Evolutionary conservation across 352 stramenopile genomes (phyloP), one percentile per base, ranked within the genome.

Genomic region (Globisporangium sylvaticum): DNA sequence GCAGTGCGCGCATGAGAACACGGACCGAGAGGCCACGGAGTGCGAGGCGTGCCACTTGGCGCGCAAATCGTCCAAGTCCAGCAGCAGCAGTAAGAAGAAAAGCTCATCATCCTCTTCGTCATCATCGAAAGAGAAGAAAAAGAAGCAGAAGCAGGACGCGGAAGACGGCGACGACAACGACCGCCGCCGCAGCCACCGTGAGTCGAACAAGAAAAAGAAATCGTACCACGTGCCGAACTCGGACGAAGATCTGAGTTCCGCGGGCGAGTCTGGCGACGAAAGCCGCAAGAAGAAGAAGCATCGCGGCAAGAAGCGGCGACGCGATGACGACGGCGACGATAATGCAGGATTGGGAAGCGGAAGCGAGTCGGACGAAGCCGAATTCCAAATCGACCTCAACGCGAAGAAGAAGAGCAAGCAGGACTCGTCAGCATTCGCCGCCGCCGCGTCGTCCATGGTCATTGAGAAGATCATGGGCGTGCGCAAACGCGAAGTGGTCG

Each of bases 391-490:
- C 15, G 64, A 80, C 22, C 34, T 76, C 15, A 74, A 66, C 8
- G 71, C 57, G 22, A 72, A 80, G 60, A 69, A 84, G 1, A 84
- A 76, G 53, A 65, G 67, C 22, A 70, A 80, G 52, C 58, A 60
- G 22, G 48, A 63, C 1, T 44, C 27, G 3, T 15, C 74, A 44
- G 62, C 68, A 24, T 58, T 70, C 15, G 29, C 32, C 0, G 55
- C 24, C 1, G 34, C 20, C 1, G 57, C 55, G 32, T 52, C 84
- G 4, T 83, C 70, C 1, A 92, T 95, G 87, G 81, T 94, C 3
- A 96, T 96, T 63, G 88, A 96, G 59, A 93, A 94, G 76, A 95
- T 95, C 70, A 94, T 96, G 87, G 87, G 81, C 39, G 77, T 86
- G 24, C 78, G 87, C 32, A 74, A 87, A 44, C 78, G 78, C 24